Percentiles rank a stretch among this genome's conserved stretches.
Conservation (phyloP, 345 rosid genomes). For the Moringa oleifera region DNA sequence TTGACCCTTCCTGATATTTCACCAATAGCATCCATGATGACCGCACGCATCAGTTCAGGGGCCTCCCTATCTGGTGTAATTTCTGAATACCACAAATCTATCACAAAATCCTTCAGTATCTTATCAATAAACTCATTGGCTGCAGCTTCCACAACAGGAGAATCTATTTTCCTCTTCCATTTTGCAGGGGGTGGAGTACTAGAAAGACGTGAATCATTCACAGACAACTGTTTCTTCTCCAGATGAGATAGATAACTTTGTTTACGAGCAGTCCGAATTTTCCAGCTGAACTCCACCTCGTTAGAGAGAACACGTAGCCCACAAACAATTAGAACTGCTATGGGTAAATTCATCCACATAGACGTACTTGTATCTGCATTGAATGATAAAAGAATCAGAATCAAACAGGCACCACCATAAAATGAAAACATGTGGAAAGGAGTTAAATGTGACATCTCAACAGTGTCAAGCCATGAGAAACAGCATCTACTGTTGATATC, state of each 20-base stretch:
- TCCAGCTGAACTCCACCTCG: conserved; percentile 83
- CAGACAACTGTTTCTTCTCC: conserved; percentile 70
- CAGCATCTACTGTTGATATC: neutral
- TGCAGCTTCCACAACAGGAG: conserved; percentile 80
- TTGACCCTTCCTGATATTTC: conserved; percentile 85
- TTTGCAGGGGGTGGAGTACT: conserved; percentile 38
- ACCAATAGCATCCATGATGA: conserved; percentile 86
- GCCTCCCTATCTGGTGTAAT: conserved; percentile 87
- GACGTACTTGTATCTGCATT: conserved; percentile 84
- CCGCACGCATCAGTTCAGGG: conserved; percentile 75
- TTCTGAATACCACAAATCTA: conserved; percentile 85
- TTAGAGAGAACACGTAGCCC: conserved; percentile 43
- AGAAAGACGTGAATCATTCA: conserved; percentile 70
- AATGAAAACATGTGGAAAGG: neutral
- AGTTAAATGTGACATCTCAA: neutral
- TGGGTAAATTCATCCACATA: conserved; percentile 92
- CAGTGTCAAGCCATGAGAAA: neutral
- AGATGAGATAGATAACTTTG: conserved; percentile 45
- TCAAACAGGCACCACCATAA: neutral
- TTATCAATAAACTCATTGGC: conserved; percentile 66
- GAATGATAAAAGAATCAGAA: conserved; percentile 2
- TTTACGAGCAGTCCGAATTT: conserved; percentile 22
- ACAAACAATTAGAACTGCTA: conserved; percentile 56
- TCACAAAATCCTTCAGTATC: conserved; percentile 77
- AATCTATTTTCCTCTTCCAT: conserved; percentile 88